Conservation (phyloP, 2,329 filamentous ascomycete species). For the Podosphaera fusca region DNA sequence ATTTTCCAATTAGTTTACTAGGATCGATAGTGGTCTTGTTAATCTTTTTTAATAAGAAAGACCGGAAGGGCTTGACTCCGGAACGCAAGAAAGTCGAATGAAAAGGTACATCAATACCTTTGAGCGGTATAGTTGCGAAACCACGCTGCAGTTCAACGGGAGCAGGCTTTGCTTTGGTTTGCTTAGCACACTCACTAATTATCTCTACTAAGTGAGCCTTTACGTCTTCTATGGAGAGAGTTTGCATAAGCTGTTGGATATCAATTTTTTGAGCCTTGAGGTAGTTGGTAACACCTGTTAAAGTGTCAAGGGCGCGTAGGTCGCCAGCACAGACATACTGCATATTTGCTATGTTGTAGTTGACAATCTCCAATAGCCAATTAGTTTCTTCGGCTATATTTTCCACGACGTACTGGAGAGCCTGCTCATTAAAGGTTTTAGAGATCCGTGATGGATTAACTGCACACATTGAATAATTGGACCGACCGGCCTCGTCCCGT, state of each 20-base stretch:
- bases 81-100: constrained; percentile 95
- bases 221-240: constrained; percentile 68
- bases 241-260: constrained; percentile 77
- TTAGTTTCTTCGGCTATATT: constrained; percentile 83
- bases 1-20: constrained; percentile 89
- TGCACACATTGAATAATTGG: constrained; percentile 98
- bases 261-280: constrained; percentile 94
- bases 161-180: constrained; percentile 69
- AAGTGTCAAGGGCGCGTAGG: constrained; percentile 45
- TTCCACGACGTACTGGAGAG: constrained; percentile 87
- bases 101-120: constrained; percentile 96
- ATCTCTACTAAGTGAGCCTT: constrained; percentile 78
- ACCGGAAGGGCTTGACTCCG: constrained; percentile 96
- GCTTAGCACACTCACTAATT: constrained; percentile 67
- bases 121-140: constrained; percentile 88
- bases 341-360: constrained; percentile 60
- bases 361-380: constrained; percentile 97
- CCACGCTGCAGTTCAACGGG: constrained; percentile 82
- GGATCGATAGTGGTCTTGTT: constrained; percentile 98
- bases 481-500: constrained; percentile 75
- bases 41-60: constrained; percentile 98
- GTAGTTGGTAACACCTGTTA: constrained; percentile 59
- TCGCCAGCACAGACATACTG: constrained; percentile 53
- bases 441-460: constrained; percentile 97
- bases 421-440: constrained; percentile 96